Evolutionary conservation across 2,329 filamentous ascomycete species (phyloP).

Genomic region (Chrysoporthe cubensis): DNA sequence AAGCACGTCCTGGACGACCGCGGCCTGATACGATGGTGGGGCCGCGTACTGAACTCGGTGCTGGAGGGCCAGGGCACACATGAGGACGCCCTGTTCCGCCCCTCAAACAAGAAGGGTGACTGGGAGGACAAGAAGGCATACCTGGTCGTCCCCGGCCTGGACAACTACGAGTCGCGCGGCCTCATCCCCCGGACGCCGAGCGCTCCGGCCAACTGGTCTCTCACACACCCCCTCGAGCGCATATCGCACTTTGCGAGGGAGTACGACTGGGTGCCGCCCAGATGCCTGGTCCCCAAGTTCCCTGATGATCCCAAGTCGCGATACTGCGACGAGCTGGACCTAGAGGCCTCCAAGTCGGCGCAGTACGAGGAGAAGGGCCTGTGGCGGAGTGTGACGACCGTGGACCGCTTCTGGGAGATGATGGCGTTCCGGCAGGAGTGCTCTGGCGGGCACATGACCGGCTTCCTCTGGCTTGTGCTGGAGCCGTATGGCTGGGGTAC

Average conservation of each 20-base stretch:
- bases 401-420: slow-evolving; percentile 98
- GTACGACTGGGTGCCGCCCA: slow-evolving; percentile 67
- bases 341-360: slow-evolving; percentile 68
- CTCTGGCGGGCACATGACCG: slow-evolving; percentile 87
- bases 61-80: slow-evolving; percentile 50
- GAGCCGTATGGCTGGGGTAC: slow-evolving; percentile 49
- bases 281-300: slow-evolving; percentile 86
- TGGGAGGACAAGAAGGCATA: slow-evolving; percentile 70
- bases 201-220: slow-evolving; percentile 65
- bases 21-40: slow-evolving; percentile 95
- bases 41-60: slow-evolving; percentile 79
- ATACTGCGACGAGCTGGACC: slow-evolving; percentile 86
- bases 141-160: slow-evolving; percentile 84
- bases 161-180: slow-evolving; percentile 76
- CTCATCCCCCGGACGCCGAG: slow-evolving; percentile 67
- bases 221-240: slow-evolving; percentile 71
- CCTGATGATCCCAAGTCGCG: slow-evolving; percentile 95
- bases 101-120: slow-evolving; percentile 22
- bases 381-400: slow-evolving; percentile 81
- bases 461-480: slow-evolving; percentile 93
- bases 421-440: slow-evolving; percentile 98
- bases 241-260: slow-evolving; percentile 66
- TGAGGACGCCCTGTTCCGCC: slow-evolving; percentile 26
- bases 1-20: slow-evolving; percentile 95
- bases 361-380: slow-evolving; percentile 61